These are phyloP conservation scores for Diaporthe sp. DNA, from an alignment of 2,329 filamentous ascomycete species.

Conservation along the genomic window DNA sequence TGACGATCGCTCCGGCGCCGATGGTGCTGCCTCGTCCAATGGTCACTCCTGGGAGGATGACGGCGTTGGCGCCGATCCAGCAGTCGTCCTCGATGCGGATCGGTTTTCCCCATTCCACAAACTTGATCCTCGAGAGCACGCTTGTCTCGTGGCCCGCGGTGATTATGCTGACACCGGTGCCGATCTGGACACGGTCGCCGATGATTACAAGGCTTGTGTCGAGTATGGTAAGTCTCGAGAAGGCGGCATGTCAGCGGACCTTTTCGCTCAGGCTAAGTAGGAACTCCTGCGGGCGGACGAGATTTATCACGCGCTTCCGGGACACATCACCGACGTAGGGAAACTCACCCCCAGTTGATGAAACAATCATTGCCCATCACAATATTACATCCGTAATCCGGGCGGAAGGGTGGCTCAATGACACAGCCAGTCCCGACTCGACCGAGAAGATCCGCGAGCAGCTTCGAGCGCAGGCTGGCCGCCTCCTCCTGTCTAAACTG, in stretches of 20 bases:
- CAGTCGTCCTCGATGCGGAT: slow-evolving; percentile 85
- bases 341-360: slow-evolving; percentile 6
- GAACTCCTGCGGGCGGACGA: not conserved
- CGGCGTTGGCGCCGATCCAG: slow-evolving; percentile 81
- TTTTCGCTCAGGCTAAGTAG: too few relatives aligned
- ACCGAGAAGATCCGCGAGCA: slow-evolving; percentile 66
- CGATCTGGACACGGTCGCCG: slow-evolving; percentile 79
- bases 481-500: slow-evolving; percentile 46
- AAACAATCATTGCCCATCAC: slow-evolving; percentile 41
- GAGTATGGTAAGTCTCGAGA: slow-evolving; percentile 67
- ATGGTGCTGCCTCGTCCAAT: slow-evolving; percentile 81
- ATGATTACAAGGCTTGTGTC: slow-evolving; percentile 80
- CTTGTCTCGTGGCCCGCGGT: slow-evolving; percentile 81
- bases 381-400: slow-evolving; percentile 78
- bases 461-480: slow-evolving; percentile 54
- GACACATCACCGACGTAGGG: too few relatives aligned
- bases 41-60: slow-evolving; percentile 81
- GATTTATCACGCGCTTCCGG: not conserved
- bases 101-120: slow-evolving; percentile 74
- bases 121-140: slow-evolving; percentile 56
- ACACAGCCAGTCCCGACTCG: slow-evolving; percentile 65
- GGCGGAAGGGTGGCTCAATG: slow-evolving; percentile 72
- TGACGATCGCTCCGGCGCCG: slow-evolving; percentile 86
- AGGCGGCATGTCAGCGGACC: not conserved
- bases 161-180: slow-evolving; percentile 79